phyloP scores from a whole-genome alignment of 176 grass and related monocot species.

The Avena sativa region DNA sequence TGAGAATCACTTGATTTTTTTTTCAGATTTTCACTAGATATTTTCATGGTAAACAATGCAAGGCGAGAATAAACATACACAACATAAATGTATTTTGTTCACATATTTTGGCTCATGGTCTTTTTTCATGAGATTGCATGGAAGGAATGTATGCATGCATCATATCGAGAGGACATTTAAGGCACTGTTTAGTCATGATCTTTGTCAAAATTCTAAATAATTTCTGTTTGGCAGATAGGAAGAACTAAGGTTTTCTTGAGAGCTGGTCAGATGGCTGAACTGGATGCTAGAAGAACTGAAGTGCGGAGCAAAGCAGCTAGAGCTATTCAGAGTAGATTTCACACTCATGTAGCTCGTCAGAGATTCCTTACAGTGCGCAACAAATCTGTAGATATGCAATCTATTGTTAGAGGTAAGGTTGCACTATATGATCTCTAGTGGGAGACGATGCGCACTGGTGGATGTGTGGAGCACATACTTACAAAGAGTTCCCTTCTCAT shows the following conservation, averaged over 20 bases:
- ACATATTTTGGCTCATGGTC: slow-evolving; percentile 22
- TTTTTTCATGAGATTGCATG: slow-evolving; percentile 25
- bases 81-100: not conserved
- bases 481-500: slow-evolving; percentile 26
- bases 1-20: not conserved
- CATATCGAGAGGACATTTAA: not conserved
- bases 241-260: slow-evolving; percentile 93
- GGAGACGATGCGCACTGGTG: slow-evolving; percentile 25
- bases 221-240: slow-evolving; percentile 71
- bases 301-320: slow-evolving; percentile 75
- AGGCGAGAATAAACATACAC: not conserved
- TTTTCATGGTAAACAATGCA: slow-evolving; percentile 17
- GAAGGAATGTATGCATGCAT: slow-evolving; percentile 9
- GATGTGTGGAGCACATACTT: slow-evolving; percentile 17
- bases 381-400: slow-evolving; percentile 65
- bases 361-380: slow-evolving; percentile 55
- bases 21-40: not conserved
- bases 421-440: slow-evolving; percentile 5
- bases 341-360: slow-evolving; percentile 66
- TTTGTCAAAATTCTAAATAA: slow-evolving; percentile 27
- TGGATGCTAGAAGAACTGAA: slow-evolving; percentile 95
- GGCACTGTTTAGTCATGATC: slow-evolving; percentile 3
- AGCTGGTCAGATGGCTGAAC: slow-evolving; percentile 97
- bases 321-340: slow-evolving; percentile 67
- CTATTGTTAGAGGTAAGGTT: slow-evolving; percentile 75